Percentiles rank a stretch among this genome's conserved stretches.
Evolutionary conservation across 2,329 filamentous ascomycete species (phyloP).

Genomic region (Pseudogymnoascus sp.): DNA sequence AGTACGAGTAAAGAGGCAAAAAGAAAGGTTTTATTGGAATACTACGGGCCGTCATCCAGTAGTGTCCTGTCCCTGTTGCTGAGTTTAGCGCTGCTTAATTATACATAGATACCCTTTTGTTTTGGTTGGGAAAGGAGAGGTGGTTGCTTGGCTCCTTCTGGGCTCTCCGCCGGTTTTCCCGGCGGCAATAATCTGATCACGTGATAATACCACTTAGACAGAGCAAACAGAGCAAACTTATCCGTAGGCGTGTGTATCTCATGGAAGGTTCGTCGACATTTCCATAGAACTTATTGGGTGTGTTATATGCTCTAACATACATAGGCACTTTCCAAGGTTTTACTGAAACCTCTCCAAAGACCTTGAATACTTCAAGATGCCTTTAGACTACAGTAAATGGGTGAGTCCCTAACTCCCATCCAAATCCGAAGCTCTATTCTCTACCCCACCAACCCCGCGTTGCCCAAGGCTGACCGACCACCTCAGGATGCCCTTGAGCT

Average conservation of each 20-base stretch:
- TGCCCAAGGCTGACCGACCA: conserved; percentile 26
- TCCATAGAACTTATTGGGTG: neutral
- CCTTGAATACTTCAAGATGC: conserved; percentile 32
- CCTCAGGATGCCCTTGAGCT: conserved; percentile 79
- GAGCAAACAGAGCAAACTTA: conserved; percentile 6
- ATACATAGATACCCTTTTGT: no score
- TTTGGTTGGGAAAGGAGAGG: neutral
- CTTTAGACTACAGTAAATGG: conserved; percentile 57
- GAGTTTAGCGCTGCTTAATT: neutral
- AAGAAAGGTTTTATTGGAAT: neutral
- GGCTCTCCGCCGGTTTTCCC: neutral
- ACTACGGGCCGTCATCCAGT: neutral
- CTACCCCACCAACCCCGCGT: conserved; percentile 20
- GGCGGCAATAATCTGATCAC: neutral
- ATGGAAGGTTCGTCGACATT: conserved; percentile 7
- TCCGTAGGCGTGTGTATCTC: neutral
- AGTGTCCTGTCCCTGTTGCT: neutral
- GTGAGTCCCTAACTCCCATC: conserved; percentile 21
- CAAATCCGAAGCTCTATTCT: neutral
- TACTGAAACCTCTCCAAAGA: neutral
- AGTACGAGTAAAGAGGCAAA: neutral
- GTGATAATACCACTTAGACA: neutral
- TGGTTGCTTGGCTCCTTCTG: neutral
- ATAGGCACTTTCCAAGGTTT: neutral
- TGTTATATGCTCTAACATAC: neutral